Base-by-base conservation (phyloP, 306 rosid genomes). In the Albizia julibrissin region DNA sequence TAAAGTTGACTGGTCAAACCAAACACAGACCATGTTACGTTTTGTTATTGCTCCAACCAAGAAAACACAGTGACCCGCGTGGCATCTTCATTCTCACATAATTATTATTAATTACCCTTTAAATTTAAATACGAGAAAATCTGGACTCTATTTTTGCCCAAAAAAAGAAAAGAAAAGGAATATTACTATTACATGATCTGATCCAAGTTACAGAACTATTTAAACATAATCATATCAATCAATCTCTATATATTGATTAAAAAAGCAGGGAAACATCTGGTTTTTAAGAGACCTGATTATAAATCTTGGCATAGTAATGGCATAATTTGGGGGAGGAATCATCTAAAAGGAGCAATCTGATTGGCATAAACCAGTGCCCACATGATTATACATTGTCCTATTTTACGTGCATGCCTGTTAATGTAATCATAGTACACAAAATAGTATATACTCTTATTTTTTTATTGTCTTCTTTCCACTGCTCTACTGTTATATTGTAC, bases 1-100 rank as follows among this genome's bases (percentile, higher is more conserved):
- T 37, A 44, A 10, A 34, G 84, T 90, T 88, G 90, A 88, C 90
- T 78, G 69, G 88, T 90, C 93, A 87, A 75, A 27, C n/a, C 62
- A 59, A 56, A 74, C 52, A 8, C 76, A 75, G 27, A 22, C 67
- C 67, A 61, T 61, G 67, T 61, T 24, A 24, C 34, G 33, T 61
- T 67, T 26, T 67, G 71, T 78, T 78, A 50, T 62, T 71, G 65
- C 77, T 79, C 50, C 81, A 46, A 72, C 61, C 78, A 46, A 58
- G 72, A 59, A 44, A 40, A 44, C 50, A 47, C 29, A 75, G 69
- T 11, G 67, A 54, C 68, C 37, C 54, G 15, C 33, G 46, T 69
- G 16, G 10, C 19, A 14, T 64, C 37, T 10, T 58, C 65, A 58
- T 58, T 22, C 10, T 52, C 62, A n/a, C 13, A 56, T 8, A 56